Conservation (phyloP, 495 filamentous ascomycete species). For the Elasticomyces elasticus region DNA sequence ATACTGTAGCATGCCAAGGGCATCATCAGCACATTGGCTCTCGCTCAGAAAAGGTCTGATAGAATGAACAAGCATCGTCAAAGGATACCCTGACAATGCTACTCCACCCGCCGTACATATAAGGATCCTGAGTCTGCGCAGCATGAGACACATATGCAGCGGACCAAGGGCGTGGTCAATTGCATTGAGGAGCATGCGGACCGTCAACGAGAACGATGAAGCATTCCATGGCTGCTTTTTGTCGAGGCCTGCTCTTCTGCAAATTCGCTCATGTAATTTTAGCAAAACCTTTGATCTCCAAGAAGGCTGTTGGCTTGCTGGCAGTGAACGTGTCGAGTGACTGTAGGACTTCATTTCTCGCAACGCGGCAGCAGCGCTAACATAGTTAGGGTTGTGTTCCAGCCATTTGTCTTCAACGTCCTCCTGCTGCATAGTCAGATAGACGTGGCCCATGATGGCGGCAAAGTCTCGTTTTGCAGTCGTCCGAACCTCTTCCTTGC, state of each 20-base stretch:
- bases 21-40: slow-evolving; percentile 81
- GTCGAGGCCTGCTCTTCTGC: slow-evolving; percentile 56
- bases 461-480: slow-evolving; percentile 60
- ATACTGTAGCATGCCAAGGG: slow-evolving; percentile 78
- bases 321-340: slow-evolving; percentile 48
- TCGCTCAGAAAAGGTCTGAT: slow-evolving; percentile 71
- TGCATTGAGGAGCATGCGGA: slow-evolving; percentile 65
- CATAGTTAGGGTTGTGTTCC: slow-evolving; percentile 49
- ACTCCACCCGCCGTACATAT: slow-evolving; percentile 64
- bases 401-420: slow-evolving; percentile 62
- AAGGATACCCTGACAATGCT: slow-evolving; percentile 64
- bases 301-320: slow-evolving; percentile 71
- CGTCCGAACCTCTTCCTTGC: slow-evolving; percentile 14
- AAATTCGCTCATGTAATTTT: slow-evolving; percentile 65
- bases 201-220: slow-evolving; percentile 60
- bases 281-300: slow-evolving; percentile 69
- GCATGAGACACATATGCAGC: slow-evolving; percentile 70
- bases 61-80: slow-evolving; percentile 85
- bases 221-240: slow-evolving; percentile 64
- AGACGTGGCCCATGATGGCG: slow-evolving; percentile 62
- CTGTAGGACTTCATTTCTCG: slow-evolving; percentile 55
- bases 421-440: slow-evolving; percentile 59
- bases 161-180: slow-evolving; percentile 83
- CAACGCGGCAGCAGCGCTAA: slow-evolving; percentile 51
- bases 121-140: slow-evolving; percentile 76